Evolutionary conservation across 2,329 filamentous ascomycete species (phyloP), one percentile per base, ranked within the genome.

Genomic region (Elsinoe batatas): DNA sequence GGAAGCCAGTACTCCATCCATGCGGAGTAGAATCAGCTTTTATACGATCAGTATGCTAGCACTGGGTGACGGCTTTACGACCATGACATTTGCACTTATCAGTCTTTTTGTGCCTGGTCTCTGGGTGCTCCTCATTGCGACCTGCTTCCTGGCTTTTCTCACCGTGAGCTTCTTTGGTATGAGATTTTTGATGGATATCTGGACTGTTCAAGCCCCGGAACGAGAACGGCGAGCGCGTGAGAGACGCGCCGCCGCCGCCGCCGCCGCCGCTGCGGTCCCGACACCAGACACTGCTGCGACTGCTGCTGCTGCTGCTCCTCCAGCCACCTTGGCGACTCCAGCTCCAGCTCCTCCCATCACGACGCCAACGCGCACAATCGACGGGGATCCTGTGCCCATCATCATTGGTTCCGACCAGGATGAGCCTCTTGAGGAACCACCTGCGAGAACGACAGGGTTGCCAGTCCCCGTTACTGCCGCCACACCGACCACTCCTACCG

Each of bases 101-200:
- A 76, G 79, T 58, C 72, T 82, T 57, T 78, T 81, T 58, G 69
- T 79, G 1, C 74, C 76, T 12, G 73, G 76, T 1, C 74, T 79
- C 0, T 81, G 80, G 59, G 66, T 83, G 32, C 71, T 79, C 13
- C 66, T 83, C 54, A 74, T 80, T 13, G 74, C 75, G 1, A 74
- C 77, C 22, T 77, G 77, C 2, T 84, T 83, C 63, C 65, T 84
- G 15, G 75, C 79, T 1, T 78, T 83, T 59, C 74, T 83, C 49
- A 79, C 78, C 13, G 79, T 83, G 20, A 77, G 78, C 57, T 80
- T 80, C 64, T 79, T 83, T 56, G 80, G 81, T 32, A 81, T 84
- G 71, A 78, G 80, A 53, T 84, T 85, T 61, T 71, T 84, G 63
- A 79, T 83, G 71, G 81, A 84, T 54, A 81, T 85, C n/a, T 84